Percentiles rank a stretch among this genome's conserved stretches.
Conservation (phyloP, 2,329 filamentous ascomycete species). For the Penicillium sp. region DNA sequence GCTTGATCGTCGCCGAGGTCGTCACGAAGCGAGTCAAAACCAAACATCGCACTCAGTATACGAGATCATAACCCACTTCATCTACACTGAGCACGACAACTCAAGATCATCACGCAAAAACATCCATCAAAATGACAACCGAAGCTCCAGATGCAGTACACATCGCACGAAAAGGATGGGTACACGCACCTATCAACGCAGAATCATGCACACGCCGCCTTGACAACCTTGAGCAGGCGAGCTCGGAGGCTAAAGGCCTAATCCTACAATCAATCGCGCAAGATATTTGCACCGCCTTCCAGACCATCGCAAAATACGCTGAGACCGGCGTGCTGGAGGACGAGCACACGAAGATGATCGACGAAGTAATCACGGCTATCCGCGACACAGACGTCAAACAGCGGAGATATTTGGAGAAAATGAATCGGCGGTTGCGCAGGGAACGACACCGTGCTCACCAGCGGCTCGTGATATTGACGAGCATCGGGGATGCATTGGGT, state of each 20-base stretch:
- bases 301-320: conserved; percentile 27
- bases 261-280: conserved; percentile 29
- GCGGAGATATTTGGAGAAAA: conserved; percentile 20
- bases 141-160: not conserved
- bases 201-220: conserved; percentile 26
- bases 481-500: conserved; percentile 15
- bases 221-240: conserved; percentile 19
- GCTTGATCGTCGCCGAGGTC: no score
- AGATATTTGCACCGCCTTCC: conserved; percentile 32
- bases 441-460: conserved; percentile 22
- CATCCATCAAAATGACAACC: conserved; percentile 7
- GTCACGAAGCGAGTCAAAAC: no score
- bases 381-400: conserved; percentile 17
- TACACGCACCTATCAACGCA: not conserved
- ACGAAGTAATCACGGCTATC: conserved; percentile 29
- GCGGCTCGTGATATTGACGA: conserved; percentile 22
- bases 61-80: no score
- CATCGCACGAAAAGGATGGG: not conserved
- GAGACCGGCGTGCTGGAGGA: conserved; percentile 24
- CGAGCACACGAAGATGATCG: conserved; percentile 25
- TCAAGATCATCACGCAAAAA: not conserved
- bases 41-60: no score
- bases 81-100: no score
- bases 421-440: conserved; percentile 14
- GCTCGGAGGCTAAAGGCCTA: conserved; percentile 19